Evolutionary conservation across 768 basidiomycete genomes (phyloP), one percentile per base, ranked within the genome.

Genomic region (Clavulina sp.): DNA sequence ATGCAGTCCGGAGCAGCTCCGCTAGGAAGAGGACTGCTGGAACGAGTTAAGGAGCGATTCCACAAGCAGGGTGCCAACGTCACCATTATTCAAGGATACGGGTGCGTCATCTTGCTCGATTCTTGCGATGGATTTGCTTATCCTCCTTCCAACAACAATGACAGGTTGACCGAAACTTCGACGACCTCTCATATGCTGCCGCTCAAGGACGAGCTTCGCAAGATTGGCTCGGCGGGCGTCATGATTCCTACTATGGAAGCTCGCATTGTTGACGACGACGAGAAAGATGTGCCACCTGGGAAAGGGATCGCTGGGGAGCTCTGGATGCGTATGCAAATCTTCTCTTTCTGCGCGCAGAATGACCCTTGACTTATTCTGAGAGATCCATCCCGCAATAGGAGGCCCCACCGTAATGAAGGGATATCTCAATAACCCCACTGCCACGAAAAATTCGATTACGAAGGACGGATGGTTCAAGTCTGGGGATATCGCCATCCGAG

Each of bases 381-480:
- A 46, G 13, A 26, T 28, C 1, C 26, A 13, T 13, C 26, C 26
- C 26, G 26, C 43, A 46, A 9, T 16, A 16, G 1, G 13, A 13
- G 16, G 43, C 24, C 26, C 16, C 13, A 16, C 9, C 43, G 9
- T 46, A 9, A 46, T 16, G 40, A 52, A 80, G 78, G 84, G 87
- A 9, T 91, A 91, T 59, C 64, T 82, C 55, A 79, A 78, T 57
- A 86, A 91, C 54, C 66, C 69, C 2, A 66, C 68, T 28, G 85
- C 87, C 3, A 92, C 86, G 2, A 65, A 68, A 24, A 72, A 77
- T 13, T 65, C 78, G 4, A 80, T 92, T 57, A 84, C 81, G 0
- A 63, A 64, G 0, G 81, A 85, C 47, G 73, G 76, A 2, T 95
- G 86, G 85, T 80, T 88, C 68, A 86, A 82, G 70, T 91, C 88